phyloP scores from a whole-genome alignment of 1,139 yeast genomes.

The Pichia sp. region DNA sequence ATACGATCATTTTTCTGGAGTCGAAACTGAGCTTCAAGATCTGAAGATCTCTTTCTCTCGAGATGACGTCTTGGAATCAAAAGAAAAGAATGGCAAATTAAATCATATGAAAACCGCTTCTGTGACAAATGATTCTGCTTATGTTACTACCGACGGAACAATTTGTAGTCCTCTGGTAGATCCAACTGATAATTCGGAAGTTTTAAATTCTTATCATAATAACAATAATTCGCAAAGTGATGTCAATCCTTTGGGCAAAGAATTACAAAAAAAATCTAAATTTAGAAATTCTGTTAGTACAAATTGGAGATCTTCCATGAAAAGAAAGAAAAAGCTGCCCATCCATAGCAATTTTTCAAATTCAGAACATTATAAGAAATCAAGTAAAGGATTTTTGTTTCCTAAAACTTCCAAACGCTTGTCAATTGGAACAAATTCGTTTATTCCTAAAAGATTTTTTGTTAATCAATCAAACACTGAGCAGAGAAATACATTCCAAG shows the following conservation, averaged over 20 bases:
- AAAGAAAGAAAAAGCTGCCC: neutral
- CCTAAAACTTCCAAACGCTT: constrained; percentile 6
- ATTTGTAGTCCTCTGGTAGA: too few species aligned
- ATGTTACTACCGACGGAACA: too few species aligned
- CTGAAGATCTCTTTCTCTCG: too few species aligned
- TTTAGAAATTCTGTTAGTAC: neutral
- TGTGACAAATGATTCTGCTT: too few species aligned
- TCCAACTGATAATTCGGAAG: too few species aligned
- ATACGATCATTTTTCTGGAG: too few species aligned
- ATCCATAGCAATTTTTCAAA: neutral
- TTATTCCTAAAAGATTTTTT: constrained; percentile 14
- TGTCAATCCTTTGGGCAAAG: neutral
- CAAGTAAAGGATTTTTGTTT: neutral
- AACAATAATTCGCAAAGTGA: too few species aligned
- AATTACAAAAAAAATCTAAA: neutral
- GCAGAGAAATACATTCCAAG: constrained; percentile 5
- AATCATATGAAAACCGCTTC: too few species aligned
- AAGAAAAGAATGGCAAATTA: too few species aligned
- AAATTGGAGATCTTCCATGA: neutral
- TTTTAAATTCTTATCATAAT: too few species aligned
- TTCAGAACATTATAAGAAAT: neutral
- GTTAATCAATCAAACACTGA: neutral
- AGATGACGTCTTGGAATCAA: too few species aligned
- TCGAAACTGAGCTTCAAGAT: too few species aligned
- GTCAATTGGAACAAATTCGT: constrained; percentile 6